Base-by-base conservation (phyloP, 1,284 basidiomycete genomes). In the Sphagnurus paluster region DNA sequence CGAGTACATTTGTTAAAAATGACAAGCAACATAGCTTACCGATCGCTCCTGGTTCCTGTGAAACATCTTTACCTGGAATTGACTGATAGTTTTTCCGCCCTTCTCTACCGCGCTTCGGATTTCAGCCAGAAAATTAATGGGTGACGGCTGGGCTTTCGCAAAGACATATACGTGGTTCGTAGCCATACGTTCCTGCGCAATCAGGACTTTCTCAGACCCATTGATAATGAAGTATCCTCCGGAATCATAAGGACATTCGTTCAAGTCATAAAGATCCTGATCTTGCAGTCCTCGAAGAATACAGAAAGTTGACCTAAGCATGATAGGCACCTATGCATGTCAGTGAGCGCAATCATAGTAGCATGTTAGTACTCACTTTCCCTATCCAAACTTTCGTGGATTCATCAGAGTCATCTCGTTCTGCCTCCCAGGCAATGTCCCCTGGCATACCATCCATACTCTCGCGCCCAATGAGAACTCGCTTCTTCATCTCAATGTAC, bases 211-310 rank as follows among this genome's bases (percentile, higher is more conserved):
- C 69, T 99, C 96, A 1, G 97, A 99, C 21, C 96, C 96, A 60
- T 98, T 99, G 74, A 99, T 98, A 67, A 99, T 93, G 67, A 99
- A 99, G 70, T 99, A 99, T 50, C 96, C 96, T 65, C 96, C 96
- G 45, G 93, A 92, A 68, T 99, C 97, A 63, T 95, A 96, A 2
- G 96, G 96, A 61, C 96, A 99, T 70, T 99, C 96, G 63, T 97
- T 97, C 56, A 98, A 72, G 58, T 93, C 87, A 66, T 88, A 94
- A 38, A 95, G 75, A 58, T 91, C 87, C 49, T 85, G 79, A 43
- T 96, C 90, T 51, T 79, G 77, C 35, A 98, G 72, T 17, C 76
- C 84, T 58, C 87, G 80, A 34, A 99, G 81, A 54, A 96, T 91
- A 70, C 96, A 99, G 73, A 96, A 99, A 21, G 89, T 89, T 11